Percentiles rank a stretch among this genome's conserved stretches.
phyloP scores from a whole-genome alignment of 75 land plant species.

The Picea glauca region DNA sequence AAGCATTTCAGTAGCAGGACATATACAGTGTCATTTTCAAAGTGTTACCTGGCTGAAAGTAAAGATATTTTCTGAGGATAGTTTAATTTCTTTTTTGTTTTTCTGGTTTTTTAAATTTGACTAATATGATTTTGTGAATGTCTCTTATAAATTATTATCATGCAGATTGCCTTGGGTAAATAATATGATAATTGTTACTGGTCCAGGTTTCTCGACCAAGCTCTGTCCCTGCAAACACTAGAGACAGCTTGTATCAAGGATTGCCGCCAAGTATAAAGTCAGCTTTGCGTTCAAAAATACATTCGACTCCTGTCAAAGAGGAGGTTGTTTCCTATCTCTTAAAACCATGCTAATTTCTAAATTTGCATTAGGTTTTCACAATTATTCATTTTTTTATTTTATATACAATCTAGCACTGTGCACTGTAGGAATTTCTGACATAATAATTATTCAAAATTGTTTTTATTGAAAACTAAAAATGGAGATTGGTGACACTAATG shows the following conservation, averaged over 20 bases:
- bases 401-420: too few species aligned
- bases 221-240: constrained; percentile 85
- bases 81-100: background rate
- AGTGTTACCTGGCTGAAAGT: background rate
- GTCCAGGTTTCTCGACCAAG: constrained; percentile 83
- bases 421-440: too few species aligned
- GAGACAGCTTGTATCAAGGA: constrained; percentile 89
- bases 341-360: too few species aligned
- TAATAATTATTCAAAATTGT: too few species aligned
- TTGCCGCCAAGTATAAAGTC: constrained; percentile 77
- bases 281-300: constrained; percentile 62
- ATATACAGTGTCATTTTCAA: background rate
- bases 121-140: background rate
- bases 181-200: background rate
- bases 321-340: constrained; percentile 37
- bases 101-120: background rate
- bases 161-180: background rate
- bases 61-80: background rate
- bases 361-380: too few species aligned
- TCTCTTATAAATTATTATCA: background rate
- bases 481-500: too few species aligned
- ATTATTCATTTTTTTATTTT: too few species aligned
- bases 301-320: constrained; percentile 46
- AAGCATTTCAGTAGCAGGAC: background rate
- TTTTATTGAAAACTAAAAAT: too few species aligned